Base-by-base conservation (phyloP, 257 asterid species). In the Plantago ovata region DNA sequence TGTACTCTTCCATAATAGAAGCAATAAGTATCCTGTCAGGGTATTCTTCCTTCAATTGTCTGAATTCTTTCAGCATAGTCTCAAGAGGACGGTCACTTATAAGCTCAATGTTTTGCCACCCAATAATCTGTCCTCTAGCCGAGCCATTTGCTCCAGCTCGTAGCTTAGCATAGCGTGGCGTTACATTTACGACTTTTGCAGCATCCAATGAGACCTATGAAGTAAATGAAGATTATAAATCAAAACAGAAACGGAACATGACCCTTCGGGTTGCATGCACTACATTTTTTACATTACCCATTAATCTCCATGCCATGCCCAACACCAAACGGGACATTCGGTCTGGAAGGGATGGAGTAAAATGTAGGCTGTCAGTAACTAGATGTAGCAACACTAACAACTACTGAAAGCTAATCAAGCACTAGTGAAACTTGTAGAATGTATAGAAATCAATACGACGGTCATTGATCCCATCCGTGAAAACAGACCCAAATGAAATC, bases 21-120 rank as follows among this genome's bases (percentile, higher is more conserved):
- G 96, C 98, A 77, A 92, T 81, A 49, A 92, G 98, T 64, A 88
- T 92, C 77, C 98, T 81, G 63, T 83, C 89, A 1, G 96, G 98
- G 52, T 78, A 88, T 72, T 87, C 98, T 61, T 85, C 84, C 65
- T 92, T 92, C 78, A 92, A 67, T 66, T 74, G 92, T 61, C 65
- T 85, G 21, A 92, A 92, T 74, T 92, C 98, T 44, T 78, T 85
- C 46, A 92, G 60, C 98, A 92, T 92, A 23, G 84, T 92, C 60
- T 92, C 98, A 1, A 92, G 75, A 58, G 98, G 95, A 40, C 98
- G 78, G 58, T 92, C 98, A 50, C 98, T 92, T 39, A 92, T 92
- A 33, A 92, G 94, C 64, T 92, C 98, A 50, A 92, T 92, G 63
- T 92, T 92, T 63, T 92, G 61, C 98, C 98, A 92, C 36, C 98